A percentile compares a stretch with the other conserved stretches of the same genome.
phyloP scores from a whole-genome alignment of 768 basidiomycete species.

The Calvatia gigantea region DNA sequence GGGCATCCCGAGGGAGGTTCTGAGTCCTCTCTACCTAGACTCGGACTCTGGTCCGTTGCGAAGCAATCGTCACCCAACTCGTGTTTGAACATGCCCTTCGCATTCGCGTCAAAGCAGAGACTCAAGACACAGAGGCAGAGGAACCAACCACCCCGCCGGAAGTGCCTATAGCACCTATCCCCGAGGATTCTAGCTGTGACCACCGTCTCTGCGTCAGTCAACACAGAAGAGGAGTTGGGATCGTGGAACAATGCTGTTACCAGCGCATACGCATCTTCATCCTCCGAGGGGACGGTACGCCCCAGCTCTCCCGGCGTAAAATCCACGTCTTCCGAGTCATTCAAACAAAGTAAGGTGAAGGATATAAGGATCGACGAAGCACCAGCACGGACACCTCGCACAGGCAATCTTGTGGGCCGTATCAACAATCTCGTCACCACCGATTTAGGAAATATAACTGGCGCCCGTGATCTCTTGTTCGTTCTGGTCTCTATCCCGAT shows the following conservation, averaged over 20 bases:
- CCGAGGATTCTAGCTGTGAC: neutral
- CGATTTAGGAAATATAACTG: conserved; percentile 44
- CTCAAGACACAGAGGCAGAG: conserved; percentile 9
- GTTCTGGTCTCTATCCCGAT: conserved; percentile 38
- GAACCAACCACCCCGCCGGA: conserved; percentile 12
- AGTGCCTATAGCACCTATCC: conserved; percentile 13
- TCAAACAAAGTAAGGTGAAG: conserved; percentile 1
- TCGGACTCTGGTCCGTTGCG: conserved; percentile 42
- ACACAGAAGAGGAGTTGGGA: neutral
- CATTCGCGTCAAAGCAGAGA: conserved; percentile 54
- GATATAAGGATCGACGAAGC: neutral
- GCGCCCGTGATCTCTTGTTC: conserved; percentile 34
- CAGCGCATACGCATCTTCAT: neutral
- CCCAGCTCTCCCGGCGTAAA: conserved; percentile 6
- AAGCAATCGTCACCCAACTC: conserved; percentile 42
- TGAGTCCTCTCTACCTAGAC: conserved; percentile 39
- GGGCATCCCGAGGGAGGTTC: neutral
- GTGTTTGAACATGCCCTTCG: conserved; percentile 47
- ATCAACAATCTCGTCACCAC: conserved; percentile 78
- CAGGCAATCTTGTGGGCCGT: conserved; percentile 59
- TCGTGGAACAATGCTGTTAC: neutral
- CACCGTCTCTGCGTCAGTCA: neutral
- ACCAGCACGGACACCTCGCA: conserved; percentile 10
- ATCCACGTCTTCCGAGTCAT: conserved; percentile 2
- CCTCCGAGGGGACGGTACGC: neutral